Percentiles rank a stretch among this genome's conserved stretches.
These are phyloP conservation scores for Picocystis sp. DNA, from an alignment of 163 green algal genomes.

Conservation along the genomic window DNA sequence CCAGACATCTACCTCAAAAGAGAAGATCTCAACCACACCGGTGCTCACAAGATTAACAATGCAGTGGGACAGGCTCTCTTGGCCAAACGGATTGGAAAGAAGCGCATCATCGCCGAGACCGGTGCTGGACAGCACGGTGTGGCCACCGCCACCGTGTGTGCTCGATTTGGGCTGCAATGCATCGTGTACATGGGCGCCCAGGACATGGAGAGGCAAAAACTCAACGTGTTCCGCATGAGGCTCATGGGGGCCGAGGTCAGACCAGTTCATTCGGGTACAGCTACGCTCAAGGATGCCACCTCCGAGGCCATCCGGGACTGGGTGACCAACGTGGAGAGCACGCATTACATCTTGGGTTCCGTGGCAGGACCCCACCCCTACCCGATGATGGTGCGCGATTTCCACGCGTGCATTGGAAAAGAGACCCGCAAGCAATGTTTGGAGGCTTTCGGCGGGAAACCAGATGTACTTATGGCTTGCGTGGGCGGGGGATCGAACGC, in stretches of 20 bases:
- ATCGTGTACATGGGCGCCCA: conserved; percentile 99
- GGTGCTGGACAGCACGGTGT: conserved; percentile 95
- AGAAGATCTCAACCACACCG: conserved; percentile 98
- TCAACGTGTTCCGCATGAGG: conserved; percentile 99
- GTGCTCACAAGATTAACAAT: conserved; percentile 99
- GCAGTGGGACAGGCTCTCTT: conserved; percentile 80
- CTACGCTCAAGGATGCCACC: conserved; percentile 96
- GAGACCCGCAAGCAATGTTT: conserved; percentile 70
- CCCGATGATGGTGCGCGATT: conserved; percentile 97
- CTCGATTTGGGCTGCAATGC: conserved; percentile 79
- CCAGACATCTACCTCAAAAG: conserved; percentile 94
- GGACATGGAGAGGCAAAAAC: conserved; percentile 83
- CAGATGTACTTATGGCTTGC: conserved; percentile 91
- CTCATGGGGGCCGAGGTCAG: conserved; percentile 87
- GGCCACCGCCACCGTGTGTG: conserved; percentile 92
- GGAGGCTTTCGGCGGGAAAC: conserved; percentile 66
- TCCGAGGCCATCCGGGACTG: conserved; percentile 96
- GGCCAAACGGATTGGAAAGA: conserved; percentile 82
- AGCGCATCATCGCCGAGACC: conserved; percentile 96
- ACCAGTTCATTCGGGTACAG: conserved; percentile 70
- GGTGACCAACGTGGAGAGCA: conserved; percentile 98
- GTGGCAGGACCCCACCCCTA: conserved; percentile 93
- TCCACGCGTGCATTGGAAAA: conserved; percentile 83
- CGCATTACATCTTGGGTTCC: conserved; percentile 96
- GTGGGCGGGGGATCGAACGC: conserved; percentile 94